phyloP scores from a whole-genome alignment of 2,329 filamentous ascomycete genomes.

The Trichoderma simmonsii region DNA sequence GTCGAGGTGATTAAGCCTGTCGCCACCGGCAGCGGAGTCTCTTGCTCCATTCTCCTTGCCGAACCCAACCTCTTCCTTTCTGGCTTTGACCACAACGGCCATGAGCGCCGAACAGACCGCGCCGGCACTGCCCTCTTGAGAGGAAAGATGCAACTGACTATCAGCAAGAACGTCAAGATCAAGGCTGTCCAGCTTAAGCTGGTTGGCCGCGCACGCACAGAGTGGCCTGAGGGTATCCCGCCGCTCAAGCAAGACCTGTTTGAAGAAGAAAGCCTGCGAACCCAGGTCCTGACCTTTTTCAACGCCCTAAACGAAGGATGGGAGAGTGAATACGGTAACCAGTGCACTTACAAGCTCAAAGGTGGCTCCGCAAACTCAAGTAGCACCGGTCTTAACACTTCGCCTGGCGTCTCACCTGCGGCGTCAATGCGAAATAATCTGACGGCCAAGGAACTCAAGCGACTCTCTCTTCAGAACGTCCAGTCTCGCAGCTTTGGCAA shows the following conservation, averaged over 20 bases:
- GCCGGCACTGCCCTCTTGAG: constrained; percentile 81
- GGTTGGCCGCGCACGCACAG: constrained; percentile 78
- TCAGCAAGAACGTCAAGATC: constrained; percentile 88
- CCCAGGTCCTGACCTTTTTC: constrained; percentile 89
- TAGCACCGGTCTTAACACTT: constrained; percentile 31
- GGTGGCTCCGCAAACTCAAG: constrained; percentile 35
- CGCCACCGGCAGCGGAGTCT: constrained; percentile 73
- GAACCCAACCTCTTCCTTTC: constrained; percentile 79
- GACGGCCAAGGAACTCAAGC: constrained; percentile 54
- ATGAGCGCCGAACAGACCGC: constrained; percentile 46
- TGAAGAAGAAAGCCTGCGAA: constrained; percentile 82
- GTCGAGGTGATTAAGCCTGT: constrained; percentile 66
- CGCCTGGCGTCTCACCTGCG: constrained; percentile 22
- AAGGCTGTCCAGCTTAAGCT: constrained; percentile 88
- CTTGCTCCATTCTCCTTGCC: constrained; percentile 69
- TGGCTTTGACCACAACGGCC: constrained; percentile 71
- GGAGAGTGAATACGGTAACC: constrained; percentile 61
- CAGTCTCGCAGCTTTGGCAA: constrained; percentile 84
- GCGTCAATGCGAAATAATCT: constrained; percentile 28
- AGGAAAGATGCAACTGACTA: constrained; percentile 75
- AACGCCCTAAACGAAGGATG: constrained; percentile 66
- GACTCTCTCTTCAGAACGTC: constrained; percentile 74
- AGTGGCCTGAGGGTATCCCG: constrained; percentile 96
- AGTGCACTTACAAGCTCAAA: constrained; percentile 55
- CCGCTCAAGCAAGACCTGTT: constrained; percentile 78